These are phyloP conservation scores for Backusella morwellensis DNA, from an alignment of 192 early-diverging fungal genomes.

Conservation along the genomic window DNA sequence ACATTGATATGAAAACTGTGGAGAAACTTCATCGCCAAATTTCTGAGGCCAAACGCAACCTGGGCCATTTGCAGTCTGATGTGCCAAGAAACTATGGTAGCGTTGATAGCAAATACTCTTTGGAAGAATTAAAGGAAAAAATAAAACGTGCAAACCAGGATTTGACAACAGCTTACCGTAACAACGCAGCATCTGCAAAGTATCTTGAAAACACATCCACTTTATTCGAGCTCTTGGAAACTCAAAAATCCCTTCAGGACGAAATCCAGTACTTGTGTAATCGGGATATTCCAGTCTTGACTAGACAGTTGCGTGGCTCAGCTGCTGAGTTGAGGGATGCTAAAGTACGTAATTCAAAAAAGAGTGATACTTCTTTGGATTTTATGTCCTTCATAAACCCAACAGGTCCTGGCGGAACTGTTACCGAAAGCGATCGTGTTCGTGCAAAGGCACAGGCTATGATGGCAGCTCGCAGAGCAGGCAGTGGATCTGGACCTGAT, in stretches of 20 bases:
- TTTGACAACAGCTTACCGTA: conserved; percentile 1
- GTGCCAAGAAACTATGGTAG: not conserved
- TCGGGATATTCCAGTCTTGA: conserved; percentile 41
- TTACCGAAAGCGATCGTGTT: conserved; percentile 52
- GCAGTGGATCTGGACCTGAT: conserved; percentile 26
- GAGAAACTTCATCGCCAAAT: conserved; percentile 18
- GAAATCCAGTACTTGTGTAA: conserved; percentile 44
- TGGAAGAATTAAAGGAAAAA: conserved; percentile 45
- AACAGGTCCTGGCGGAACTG: conserved; percentile 51
- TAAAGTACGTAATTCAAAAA: conserved; percentile 39
- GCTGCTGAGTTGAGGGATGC: conserved; percentile 38
- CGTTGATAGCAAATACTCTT: conserved; percentile 16
- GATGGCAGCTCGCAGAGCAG: conserved; percentile 51
- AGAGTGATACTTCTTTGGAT: conserved; percentile 31
- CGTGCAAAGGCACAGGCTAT: conserved; percentile 53
- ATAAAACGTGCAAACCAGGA: conserved; percentile 41
- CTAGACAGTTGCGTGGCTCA: conserved; percentile 40
- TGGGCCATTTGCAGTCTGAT: not conserved
- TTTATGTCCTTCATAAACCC: conserved; percentile 34
- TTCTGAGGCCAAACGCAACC: not conserved
- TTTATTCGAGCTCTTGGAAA: conserved; percentile 24
- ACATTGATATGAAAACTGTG: not conserved
- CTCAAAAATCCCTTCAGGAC: conserved; percentile 24
- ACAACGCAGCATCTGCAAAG: not conserved
- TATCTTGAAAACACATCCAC: conserved; percentile 20